Conservation (phyloP, 768 basidiomycete genomes). For the Rhizopogon vulgaris region DNA sequence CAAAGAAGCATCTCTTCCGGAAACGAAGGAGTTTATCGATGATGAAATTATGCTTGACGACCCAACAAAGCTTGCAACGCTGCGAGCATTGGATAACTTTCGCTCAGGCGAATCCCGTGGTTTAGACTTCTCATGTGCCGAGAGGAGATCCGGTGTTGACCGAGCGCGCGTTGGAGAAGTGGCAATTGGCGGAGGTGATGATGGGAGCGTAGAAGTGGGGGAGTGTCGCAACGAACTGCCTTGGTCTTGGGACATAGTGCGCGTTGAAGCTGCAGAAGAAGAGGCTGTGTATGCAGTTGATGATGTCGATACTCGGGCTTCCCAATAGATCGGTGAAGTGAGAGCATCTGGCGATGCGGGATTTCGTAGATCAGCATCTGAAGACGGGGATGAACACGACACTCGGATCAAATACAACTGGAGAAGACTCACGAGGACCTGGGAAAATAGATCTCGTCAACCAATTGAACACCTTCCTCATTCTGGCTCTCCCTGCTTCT, state of each 20-base stretch:
- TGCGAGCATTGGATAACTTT: conserved; percentile 26
- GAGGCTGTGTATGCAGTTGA: conserved; percentile 49
- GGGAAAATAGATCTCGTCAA: conserved; percentile 61
- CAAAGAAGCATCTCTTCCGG: conserved; percentile 7
- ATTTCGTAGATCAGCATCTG: conserved; percentile 49
- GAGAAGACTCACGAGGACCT: conserved; percentile 28
- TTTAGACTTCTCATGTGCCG: conserved; percentile 35
- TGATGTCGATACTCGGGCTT: conserved; percentile 40
- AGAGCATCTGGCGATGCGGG: conserved; percentile 66
- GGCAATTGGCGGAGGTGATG: conserved; percentile 32
- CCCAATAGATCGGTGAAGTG: conserved; percentile 47
- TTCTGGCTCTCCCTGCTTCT: conserved; percentile 61
- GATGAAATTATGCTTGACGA: conserved; percentile 16
- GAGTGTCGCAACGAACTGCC: conserved; percentile 23
- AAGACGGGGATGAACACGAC: conserved; percentile 14
- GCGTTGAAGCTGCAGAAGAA: conserved; percentile 30
- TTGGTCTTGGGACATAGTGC: conserved; percentile 23
- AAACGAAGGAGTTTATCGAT: conserved; percentile 8
- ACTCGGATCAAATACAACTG: neutral
- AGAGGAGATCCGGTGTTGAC: conserved; percentile 48
- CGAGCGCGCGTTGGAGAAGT: conserved; percentile 48
- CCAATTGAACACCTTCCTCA: conserved; percentile 69
- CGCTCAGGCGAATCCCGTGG: conserved; percentile 17
- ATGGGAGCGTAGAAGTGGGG: conserved; percentile 28
- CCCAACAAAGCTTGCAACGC: conserved; percentile 18